Percentiles rank a stretch among this genome's conserved stretches.
Evolutionary conservation across 179 eudicot genomes (phyloP).

Genomic region (Silene noctiflora): DNA sequence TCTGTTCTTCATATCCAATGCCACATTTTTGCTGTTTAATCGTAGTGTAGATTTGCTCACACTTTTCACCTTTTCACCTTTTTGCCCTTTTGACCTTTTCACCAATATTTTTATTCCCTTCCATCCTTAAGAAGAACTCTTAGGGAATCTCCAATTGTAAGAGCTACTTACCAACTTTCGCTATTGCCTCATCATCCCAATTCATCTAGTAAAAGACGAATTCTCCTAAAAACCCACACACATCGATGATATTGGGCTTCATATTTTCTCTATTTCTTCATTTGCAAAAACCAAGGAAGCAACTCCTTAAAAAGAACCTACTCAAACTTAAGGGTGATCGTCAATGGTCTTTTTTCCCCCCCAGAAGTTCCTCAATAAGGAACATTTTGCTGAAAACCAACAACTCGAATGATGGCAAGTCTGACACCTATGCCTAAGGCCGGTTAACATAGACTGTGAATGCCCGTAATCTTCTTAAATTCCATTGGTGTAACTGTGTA

Average conservation of each 20-base stretch:
- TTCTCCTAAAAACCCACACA: background rate
- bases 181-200: background rate
- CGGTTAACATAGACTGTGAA: background rate
- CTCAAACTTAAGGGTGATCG: background rate
- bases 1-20: constrained; percentile 7
- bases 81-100: background rate
- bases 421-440: background rate
- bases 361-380: background rate
- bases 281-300: background rate
- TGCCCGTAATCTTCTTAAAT: background rate
- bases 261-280: background rate
- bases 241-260: background rate
- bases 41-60: background rate
- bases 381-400: background rate
- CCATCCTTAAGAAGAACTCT: too few relatives aligned
- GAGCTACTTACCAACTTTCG: background rate
- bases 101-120: background rate
- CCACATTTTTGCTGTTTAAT: background rate
- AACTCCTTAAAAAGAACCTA: background rate
- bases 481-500: background rate
- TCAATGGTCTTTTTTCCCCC: background rate
- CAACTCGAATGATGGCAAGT: background rate
- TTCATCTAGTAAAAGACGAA: background rate
- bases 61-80: too few relatives aligned
- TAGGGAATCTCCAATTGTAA: too few relatives aligned